These are phyloP conservation scores for Heterobasidion occidentale DNA, from an alignment of 1,284 basidiomycete species.

Conservation along the genomic window DNA sequence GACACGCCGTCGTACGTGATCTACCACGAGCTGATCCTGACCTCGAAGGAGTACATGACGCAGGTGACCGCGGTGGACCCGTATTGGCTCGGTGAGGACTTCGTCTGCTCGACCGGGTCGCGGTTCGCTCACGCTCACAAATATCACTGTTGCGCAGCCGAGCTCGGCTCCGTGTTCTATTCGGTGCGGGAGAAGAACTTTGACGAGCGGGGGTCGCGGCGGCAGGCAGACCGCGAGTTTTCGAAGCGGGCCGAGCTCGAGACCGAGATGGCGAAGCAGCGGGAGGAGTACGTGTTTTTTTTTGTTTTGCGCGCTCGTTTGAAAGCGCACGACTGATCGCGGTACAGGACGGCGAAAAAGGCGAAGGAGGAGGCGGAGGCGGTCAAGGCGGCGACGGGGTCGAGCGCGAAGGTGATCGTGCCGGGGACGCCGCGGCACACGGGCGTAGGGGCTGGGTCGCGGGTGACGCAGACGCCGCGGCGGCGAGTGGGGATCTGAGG, in stretches of 20 bases:
- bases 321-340: neutral
- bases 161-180: conserved; percentile 91
- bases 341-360: conserved; percentile 50
- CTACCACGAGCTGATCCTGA: conserved; percentile 93
- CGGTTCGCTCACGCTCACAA: neutral
- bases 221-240: conserved; percentile 80
- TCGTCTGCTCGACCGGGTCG: conserved; percentile 1
- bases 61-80: conserved; percentile 94
- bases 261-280: conserved; percentile 79
- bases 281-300: conserved; percentile 65
- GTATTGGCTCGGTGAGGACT: conserved; percentile 77
- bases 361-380: conserved; percentile 43
- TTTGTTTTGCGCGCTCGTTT: neutral
- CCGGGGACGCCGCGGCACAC: conserved; percentile 75
- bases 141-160: conserved; percentile 41
- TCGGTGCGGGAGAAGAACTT: conserved; percentile 95
- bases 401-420: conserved; percentile 65
- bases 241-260: conserved; percentile 86
- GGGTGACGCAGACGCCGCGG: conserved; percentile 57
- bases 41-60: conserved; percentile 95
- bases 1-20: conserved; percentile 95
- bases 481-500: conserved; percentile 28
- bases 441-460: conserved; percentile 57
- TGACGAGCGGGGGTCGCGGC: conserved; percentile 70
- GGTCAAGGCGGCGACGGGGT: conserved; percentile 48